A percentile compares a stretch with the other conserved stretches of the same genome.
Evolutionary conservation across 441 rosid genomes (phyloP).

Genomic region (Capsella rubella): DNA sequence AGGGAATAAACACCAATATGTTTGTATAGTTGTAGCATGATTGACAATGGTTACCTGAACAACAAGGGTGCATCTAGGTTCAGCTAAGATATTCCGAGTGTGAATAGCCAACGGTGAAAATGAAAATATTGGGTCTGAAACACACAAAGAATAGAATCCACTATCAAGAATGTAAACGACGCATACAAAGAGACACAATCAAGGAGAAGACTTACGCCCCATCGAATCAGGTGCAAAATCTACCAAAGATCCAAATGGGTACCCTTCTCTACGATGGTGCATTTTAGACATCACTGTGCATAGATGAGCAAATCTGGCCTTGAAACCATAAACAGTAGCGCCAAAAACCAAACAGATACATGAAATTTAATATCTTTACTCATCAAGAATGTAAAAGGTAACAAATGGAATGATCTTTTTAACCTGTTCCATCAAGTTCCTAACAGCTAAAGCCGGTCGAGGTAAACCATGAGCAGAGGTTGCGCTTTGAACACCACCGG

Average conservation of each 20-base stretch:
- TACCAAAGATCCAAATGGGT: conserved; percentile 95
- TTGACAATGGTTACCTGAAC: conserved; percentile 68
- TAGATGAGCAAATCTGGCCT: conserved; percentile 98
- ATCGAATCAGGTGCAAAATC: conserved; percentile 91
- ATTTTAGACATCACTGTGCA: conserved; percentile 96
- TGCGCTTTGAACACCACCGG: conserved; percentile 99
- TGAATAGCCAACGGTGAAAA: conserved; percentile 97
- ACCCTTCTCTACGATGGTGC: conserved; percentile 98
- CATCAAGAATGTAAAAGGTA: not conserved
- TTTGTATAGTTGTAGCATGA: conserved; percentile 21
- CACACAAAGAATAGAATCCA: conserved; percentile 5
- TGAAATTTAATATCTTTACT: conserved; percentile 7
- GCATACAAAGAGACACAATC: conserved; percentile 8
- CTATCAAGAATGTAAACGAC: not conserved
- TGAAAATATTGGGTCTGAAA: conserved; percentile 90
- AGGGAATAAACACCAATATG: conserved; percentile 22
- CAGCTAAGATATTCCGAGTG: conserved; percentile 86
- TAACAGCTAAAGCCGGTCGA: conserved; percentile 91
- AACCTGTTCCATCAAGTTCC: conserved; percentile 98
- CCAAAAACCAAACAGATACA: conserved; percentile 16
- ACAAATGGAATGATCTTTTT: not conserved
- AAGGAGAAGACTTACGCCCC: conserved; percentile 72
- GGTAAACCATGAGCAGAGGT: conserved; percentile 97
- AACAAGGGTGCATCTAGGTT: conserved; percentile 95
- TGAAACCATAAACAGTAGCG: conserved; percentile 37